These are phyloP conservation scores for Fagus sylvatica DNA, from an alignment of 306 rosid genomes.

Conservation along the genomic window DNA sequence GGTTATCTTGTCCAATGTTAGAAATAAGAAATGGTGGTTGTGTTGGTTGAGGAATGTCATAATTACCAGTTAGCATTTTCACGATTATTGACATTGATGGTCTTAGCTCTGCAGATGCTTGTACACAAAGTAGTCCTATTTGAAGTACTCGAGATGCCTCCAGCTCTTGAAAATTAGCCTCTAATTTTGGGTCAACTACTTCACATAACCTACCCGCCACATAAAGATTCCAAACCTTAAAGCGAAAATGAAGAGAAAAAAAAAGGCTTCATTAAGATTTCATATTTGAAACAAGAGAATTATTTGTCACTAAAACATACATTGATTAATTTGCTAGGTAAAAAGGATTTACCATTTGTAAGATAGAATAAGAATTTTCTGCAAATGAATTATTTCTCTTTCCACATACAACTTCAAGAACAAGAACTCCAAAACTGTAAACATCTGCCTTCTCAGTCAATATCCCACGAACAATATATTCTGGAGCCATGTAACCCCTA, in stretches of 20 bases:
- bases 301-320: background rate
- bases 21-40: constrained; percentile 48
- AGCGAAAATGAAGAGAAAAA: background rate
- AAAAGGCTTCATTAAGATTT: background rate
- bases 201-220: constrained; percentile 33
- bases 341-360: constrained; percentile 34
- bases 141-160: constrained; percentile 45
- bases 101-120: constrained; percentile 49
- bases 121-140: constrained; percentile 52
- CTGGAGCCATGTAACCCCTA: constrained; percentile 90
- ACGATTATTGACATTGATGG: constrained; percentile 50
- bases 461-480: constrained; percentile 58
- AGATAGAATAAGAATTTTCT: constrained; percentile 27
- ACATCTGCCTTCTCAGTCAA: constrained; percentile 73
- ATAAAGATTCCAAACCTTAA: constrained; percentile 44
- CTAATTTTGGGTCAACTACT: constrained; percentile 36
- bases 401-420: constrained; percentile 61
- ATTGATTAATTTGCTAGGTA: background rate
- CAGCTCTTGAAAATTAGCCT: constrained; percentile 23
- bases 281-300: background rate
- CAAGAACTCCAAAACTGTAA: constrained; percentile 69
- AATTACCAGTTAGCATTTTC: constrained; percentile 34
- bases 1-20: constrained; percentile 6
- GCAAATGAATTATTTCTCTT: constrained; percentile 40
- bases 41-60: constrained; percentile 41